Percentiles rank a stretch among this genome's conserved stretches.
Evolutionary conservation across 1,284 basidiomycete species (phyloP).

Genomic region (Apiotrichum brassicae): DNA sequence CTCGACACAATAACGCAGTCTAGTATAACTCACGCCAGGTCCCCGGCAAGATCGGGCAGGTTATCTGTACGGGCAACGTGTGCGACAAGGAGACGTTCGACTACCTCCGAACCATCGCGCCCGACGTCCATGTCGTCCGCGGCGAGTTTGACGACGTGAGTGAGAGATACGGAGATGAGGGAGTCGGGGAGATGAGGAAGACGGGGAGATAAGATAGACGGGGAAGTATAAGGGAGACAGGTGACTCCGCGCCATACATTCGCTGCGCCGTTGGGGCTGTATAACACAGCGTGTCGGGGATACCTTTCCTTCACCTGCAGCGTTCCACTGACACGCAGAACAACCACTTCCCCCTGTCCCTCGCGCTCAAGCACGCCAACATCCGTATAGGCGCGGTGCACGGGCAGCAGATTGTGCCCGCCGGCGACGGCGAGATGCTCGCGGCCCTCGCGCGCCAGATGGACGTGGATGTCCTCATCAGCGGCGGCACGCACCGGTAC

Average conservation of each 20-base stretch:
- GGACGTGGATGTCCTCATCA: conserved; percentile 93
- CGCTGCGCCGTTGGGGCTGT: too few relatives aligned
- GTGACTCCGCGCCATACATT: too few relatives aligned
- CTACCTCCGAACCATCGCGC: conserved; percentile 93
- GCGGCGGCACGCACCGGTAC: conserved; percentile 89
- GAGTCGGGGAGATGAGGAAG: background rate
- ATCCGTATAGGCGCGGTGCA: conserved; percentile 89
- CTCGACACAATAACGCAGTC: conserved; percentile 3
- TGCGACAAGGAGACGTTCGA: conserved; percentile 97
- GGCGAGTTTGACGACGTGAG: conserved; percentile 93
- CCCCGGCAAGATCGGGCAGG: conserved; percentile 96
- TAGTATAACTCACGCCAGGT: conserved; percentile 43
- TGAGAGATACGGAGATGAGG: background rate
- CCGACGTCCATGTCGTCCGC: conserved; percentile 83
- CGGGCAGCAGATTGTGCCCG: conserved; percentile 89
- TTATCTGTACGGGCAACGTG: conserved; percentile 94
- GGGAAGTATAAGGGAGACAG: too few relatives aligned
- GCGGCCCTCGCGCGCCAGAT: conserved; percentile 83
- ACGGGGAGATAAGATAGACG: too few relatives aligned
- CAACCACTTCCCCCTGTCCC: conserved; percentile 67
- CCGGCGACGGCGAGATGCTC: conserved; percentile 83
- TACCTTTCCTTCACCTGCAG: background rate
- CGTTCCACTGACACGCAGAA: conserved; percentile 22
- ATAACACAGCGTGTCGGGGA: too few relatives aligned
- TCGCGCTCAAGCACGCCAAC: conserved; percentile 67